Evolutionary conservation across 441 rosid species (phyloP), one percentile per base, ranked within the genome.

Genomic region (Bocquillonia castaneifolia): DNA sequence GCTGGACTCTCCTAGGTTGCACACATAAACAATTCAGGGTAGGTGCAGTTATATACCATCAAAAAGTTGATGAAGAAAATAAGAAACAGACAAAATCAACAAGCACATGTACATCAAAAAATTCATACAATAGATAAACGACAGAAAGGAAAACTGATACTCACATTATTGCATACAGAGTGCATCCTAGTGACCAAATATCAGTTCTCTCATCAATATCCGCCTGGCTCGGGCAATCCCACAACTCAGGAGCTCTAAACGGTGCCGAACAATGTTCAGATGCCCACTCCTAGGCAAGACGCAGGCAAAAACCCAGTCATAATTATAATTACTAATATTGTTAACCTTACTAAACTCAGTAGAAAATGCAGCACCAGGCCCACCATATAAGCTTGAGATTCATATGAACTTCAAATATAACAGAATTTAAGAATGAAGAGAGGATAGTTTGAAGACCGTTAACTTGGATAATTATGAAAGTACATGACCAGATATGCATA

Each of bases 131-230:
- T 58, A 26, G 45, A 54, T 57, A 62, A 45, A 32, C 20, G 9
- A 53, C 34, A 42, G 59, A 40, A 15, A 36, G 47, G 52, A 51
- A 67, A 52, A 67, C 40, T 31, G 59, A 65, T 74, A 64, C 89
- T 89, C 80, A 95, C 97, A 95, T 90, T 77, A 89, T 90, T 70
- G 97, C 98, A 65, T 92, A 95, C 69, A 95, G 72, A 15, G 99
- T 95, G 89, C 99, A 92, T 75, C 98, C 99, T 66, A 95, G 80
- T 2, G 99, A 95, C 99, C 99, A 95, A 34, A 95, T 83, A 75
- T 95, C 99, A 55, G 95, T 92, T 84, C 98, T 89, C 84, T 92
- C 99, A 69, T 95, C 99, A 73, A 95, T 90, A 77, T 87, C 88
- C 20, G 82, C 87, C 66, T 95, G 88, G 72, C 99, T 95, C 37